Evolutionary conservation across 108 stramenopile species (phyloP).

Genomic region (Discostella stelligeroides): DNA sequence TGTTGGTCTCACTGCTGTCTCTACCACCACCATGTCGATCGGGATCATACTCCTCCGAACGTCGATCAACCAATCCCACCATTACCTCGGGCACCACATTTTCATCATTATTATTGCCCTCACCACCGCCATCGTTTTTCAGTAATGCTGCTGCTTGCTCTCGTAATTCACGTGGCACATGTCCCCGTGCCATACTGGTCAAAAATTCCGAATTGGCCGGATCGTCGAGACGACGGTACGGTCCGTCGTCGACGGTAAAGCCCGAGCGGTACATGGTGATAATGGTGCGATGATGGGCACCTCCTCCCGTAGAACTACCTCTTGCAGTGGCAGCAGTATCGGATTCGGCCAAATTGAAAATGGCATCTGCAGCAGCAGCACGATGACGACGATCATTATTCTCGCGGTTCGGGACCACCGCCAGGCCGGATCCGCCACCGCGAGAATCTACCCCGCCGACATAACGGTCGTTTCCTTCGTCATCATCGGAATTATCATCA

Average conservation of each 20-base stretch:
- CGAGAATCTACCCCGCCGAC: conserved; percentile 80
- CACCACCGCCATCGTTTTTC: conserved; percentile 12
- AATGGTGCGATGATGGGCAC: conserved; percentile 51
- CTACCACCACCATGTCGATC: conserved; percentile 59
- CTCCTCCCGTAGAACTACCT: conserved; percentile 6
- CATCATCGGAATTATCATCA: conserved; percentile 49
- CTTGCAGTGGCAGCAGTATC: conserved; percentile 22
- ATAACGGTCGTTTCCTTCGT: conserved; percentile 69
- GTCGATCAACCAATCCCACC: conserved; percentile 81
- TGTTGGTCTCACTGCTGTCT: conserved; percentile 23
- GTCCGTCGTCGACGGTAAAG: conserved; percentile 94
- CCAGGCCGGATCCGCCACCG: conserved; percentile 87
- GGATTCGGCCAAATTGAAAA: conserved; percentile 64
- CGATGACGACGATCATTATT: neutral
- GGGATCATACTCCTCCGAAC: conserved; percentile 79
- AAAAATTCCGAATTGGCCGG: conserved; percentile 89
- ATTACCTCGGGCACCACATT: conserved; percentile 48
- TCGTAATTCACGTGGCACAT: conserved; percentile 68
- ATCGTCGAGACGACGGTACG: conserved; percentile 89
- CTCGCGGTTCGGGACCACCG: conserved; percentile 76
- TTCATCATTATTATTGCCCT: neutral
- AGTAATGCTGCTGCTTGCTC: conserved; percentile 22
- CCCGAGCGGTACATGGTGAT: conserved; percentile 96
- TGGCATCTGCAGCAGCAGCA: conserved; percentile 30
- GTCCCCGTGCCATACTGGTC: conserved; percentile 75